A percentile compares a stretch with the other conserved stretches of the same genome.
phyloP scores from a whole-genome alignment of 495 filamentous ascomycete species.

The Patellaria atrata region DNA sequence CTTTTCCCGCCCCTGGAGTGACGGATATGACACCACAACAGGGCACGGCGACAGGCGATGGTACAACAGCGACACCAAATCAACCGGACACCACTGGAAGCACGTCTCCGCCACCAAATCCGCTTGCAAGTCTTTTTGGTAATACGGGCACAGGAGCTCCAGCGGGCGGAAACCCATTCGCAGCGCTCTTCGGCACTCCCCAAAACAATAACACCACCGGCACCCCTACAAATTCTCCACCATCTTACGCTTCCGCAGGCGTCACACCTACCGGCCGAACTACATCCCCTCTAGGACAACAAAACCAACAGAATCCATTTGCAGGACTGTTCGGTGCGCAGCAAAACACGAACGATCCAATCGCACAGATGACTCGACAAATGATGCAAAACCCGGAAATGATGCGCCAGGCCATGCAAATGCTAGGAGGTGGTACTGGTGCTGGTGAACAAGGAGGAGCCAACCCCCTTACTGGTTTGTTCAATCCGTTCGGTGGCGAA shows the following conservation, averaged over 20 bases:
- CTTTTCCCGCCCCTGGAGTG: slow-evolving; percentile 79
- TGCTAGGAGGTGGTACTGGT: slow-evolving; percentile 32
- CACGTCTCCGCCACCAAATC: slow-evolving; percentile 28
- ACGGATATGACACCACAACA: slow-evolving; percentile 49
- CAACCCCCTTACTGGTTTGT: slow-evolving; percentile 17
- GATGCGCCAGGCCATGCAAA: slow-evolving; percentile 31
- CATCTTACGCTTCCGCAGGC: slow-evolving; percentile 8
- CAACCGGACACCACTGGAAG: slow-evolving; percentile 30
- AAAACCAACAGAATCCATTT: slow-evolving; percentile 39
- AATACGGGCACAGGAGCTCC: slow-evolving; percentile 26
- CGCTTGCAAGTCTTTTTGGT: slow-evolving; percentile 23
- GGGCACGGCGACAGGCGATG: slow-evolving; percentile 16
- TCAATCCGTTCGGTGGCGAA: slow-evolving; percentile 8
- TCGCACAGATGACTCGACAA: slow-evolving; percentile 29
- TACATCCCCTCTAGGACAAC: slow-evolving; percentile 7
- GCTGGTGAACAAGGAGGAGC: slow-evolving; percentile 12
- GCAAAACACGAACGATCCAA: slow-evolving; percentile 24
- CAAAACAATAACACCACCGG: slow-evolving; percentile 4
- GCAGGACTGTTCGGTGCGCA: slow-evolving; percentile 35
- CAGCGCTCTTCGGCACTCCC: slow-evolving; percentile 36
- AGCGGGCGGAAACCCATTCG: slow-evolving; percentile 57
- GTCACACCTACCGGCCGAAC: slow-evolving; percentile 3
- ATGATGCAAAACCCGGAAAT: slow-evolving; percentile 30
- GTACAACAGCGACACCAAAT: slow-evolving; percentile 24
- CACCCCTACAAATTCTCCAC: slow-evolving; percentile 16